Evolutionary conservation across 2,329 filamentous ascomycete genomes (phyloP).

Genomic region (Coleophoma crateriformis): DNA sequence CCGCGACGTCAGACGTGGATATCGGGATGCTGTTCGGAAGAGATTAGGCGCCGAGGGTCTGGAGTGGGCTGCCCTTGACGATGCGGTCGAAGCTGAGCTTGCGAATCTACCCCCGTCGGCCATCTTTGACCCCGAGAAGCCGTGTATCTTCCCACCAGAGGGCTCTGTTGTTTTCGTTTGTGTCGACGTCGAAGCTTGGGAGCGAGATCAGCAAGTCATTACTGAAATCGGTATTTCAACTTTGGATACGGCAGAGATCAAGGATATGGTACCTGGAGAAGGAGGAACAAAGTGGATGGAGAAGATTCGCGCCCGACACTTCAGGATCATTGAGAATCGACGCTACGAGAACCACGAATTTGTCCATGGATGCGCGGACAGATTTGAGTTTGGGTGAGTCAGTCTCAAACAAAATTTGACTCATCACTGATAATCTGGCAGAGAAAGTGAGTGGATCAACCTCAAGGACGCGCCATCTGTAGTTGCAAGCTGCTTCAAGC

Average conservation of each 20-base stretch:
- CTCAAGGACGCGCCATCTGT: constrained; percentile 35
- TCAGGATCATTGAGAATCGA: constrained; percentile 67
- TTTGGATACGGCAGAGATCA: constrained; percentile 62
- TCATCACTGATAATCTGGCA: constrained; percentile 7
- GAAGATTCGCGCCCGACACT: constrained; percentile 65
- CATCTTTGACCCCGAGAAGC: constrained; percentile 37
- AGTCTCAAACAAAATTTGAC: neutral
- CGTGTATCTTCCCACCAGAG: constrained; percentile 41
- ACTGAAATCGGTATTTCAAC: constrained; percentile 85
- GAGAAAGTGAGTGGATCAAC: constrained; percentile 49
- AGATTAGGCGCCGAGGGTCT: constrained; percentile 7
- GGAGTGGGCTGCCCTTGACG: constrained; percentile 18
- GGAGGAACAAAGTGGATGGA: constrained; percentile 61
- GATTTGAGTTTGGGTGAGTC: constrained; percentile 69
- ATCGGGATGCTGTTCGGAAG: constrained; percentile 5
- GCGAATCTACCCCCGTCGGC: constrained; percentile 17
- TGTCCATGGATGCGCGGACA: constrained; percentile 66
- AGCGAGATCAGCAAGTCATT: constrained; percentile 58
- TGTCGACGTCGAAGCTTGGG: constrained; percentile 80
- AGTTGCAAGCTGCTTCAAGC: constrained; percentile 49
- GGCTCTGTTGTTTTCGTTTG: constrained; percentile 64
- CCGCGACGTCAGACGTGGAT: constrained; percentile 28
- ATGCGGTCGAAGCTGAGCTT: constrained; percentile 19
- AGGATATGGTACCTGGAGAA: constrained; percentile 50
- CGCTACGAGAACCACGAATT: constrained; percentile 62